Evolutionary conservation across 73 alveolate species (phyloP).

Genomic region (Urostyla sp.): DNA sequence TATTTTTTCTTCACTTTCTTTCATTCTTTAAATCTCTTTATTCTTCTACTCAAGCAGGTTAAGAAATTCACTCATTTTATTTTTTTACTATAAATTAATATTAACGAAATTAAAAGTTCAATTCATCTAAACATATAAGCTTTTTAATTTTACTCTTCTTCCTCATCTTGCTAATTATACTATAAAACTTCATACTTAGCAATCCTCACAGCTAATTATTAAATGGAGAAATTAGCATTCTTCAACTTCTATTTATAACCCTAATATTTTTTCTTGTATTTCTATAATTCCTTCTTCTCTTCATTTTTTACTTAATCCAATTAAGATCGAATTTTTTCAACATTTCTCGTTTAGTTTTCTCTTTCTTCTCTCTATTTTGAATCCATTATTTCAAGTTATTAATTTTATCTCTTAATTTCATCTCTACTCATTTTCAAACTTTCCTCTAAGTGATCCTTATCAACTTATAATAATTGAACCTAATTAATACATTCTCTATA

Average conservation of each 20-base stretch:
- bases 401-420: slow-evolving; percentile 1
- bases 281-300: slow-evolving; percentile 15
- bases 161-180: not conserved
- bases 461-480: not conserved
- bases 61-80: slow-evolving; percentile 26
- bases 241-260: slow-evolving; percentile 43
- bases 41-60: slow-evolving; percentile 34
- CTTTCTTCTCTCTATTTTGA: not conserved
- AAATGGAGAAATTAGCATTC: slow-evolving; percentile 11
- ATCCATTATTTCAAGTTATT: slow-evolving; percentile 26
- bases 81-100: slow-evolving; percentile 1
- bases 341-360: slow-evolving; percentile 22
- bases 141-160: not conserved
- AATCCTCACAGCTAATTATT: slow-evolving; percentile 51
- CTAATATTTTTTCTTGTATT: slow-evolving; percentile 13
- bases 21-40: slow-evolving; percentile 1
- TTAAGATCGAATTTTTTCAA: not conserved
- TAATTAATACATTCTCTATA: slow-evolving; percentile 35
- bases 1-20: not conserved
- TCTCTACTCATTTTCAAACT: slow-evolving; percentile 5
- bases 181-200: slow-evolving; percentile 51
- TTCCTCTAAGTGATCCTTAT: slow-evolving; percentile 36
- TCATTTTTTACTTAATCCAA: slow-evolving; percentile 16
- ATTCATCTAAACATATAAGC: not conserved
- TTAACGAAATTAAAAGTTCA: slow-evolving; percentile 13